A percentile compares a stretch with the other conserved stretches of the same genome.
phyloP scores from a whole-genome alignment of 768 basidiomycete species.

The Antrodiella citrinella region DNA sequence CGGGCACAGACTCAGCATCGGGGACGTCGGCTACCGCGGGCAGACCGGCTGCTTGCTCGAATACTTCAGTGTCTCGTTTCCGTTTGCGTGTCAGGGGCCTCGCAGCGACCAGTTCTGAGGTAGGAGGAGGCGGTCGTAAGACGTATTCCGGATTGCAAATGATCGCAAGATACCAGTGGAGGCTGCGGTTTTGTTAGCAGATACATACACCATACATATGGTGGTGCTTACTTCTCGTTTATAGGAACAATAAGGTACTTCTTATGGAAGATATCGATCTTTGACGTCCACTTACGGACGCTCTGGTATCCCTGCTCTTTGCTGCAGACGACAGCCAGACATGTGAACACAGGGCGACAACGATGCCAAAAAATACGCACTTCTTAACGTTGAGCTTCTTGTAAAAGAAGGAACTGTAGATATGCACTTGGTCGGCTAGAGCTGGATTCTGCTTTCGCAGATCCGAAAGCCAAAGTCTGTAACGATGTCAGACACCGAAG shows the following conservation, averaged over 20 bases:
- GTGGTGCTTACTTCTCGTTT: constrained; percentile 78
- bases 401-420: constrained; percentile 98
- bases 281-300: constrained; percentile 92
- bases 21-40: background rate
- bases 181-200: constrained; percentile 32
- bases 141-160: constrained; percentile 73
- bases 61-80: constrained; percentile 15
- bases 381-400: constrained; percentile 78
- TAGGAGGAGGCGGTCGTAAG: constrained; percentile 38
- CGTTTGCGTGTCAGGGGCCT: constrained; percentile 20
- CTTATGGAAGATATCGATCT: constrained; percentile 82
- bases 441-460: constrained; percentile 47
- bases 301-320: constrained; percentile 65
- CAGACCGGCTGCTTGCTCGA: background rate
- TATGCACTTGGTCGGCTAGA: constrained; percentile 67
- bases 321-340: constrained; percentile 5
- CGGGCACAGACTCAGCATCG: background rate
- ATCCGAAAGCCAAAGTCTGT: constrained; percentile 62
- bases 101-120: background rate
- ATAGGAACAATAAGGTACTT: constrained; percentile 93
- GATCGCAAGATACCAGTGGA: constrained; percentile 97
- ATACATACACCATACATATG: background rate
- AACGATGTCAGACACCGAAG: constrained; percentile 7
- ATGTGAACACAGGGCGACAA: background rate
- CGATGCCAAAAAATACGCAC: constrained; percentile 25